Base-by-base conservation (phyloP, 805 yeast genomes). In the Ogataea dorogensis region DNA sequence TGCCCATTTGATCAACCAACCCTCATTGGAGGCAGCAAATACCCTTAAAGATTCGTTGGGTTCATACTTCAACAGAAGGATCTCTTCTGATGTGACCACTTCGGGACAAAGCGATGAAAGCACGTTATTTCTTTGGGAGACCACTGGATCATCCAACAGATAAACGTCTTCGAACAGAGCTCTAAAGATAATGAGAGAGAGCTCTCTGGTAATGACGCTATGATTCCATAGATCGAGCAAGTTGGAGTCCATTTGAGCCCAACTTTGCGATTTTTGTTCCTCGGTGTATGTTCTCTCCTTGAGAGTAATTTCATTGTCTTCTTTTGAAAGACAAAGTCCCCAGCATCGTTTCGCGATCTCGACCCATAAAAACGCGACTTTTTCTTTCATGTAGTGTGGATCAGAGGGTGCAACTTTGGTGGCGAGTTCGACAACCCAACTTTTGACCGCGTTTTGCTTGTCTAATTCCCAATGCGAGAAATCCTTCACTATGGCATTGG, bases 161-260 rank as follows among this genome's bases (percentile, higher is more conserved):
- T 87, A 93, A 8, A 93, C 77, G 56, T 93, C 99, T 62, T 93
- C 99, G 55, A 91, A 93, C 12, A 93, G 62, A 3, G 94, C 87
- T 53, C 96, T 69, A 47, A 86, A 75, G 5, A 93, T 83, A 30
- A 84, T 77, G 16, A 91, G 64, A 2, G 89, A 70, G 31, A 93
- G 65, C 54, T 88, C 96, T 44, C 95, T 70, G 3, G 89, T 71
- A 16, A 76, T 72, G 12, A 69, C 61, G 34, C 74, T 75, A 41
- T 64, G 65, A 38, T 73, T 69, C 98, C 98, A 93, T 45, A 93
- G 64, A 33, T 73, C 72, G 47, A 79, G 72, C 26, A 93, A 66
- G 47, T 81, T 81, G 11, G 70, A 63, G 53, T 93, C 98, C 96
- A 93, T 88, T 13, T 81, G 73, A 1, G 70, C 68, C 98, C 98